Evolutionary conservation across 331 rosid species (phyloP).

Genomic region (Quercus phellos): DNA sequence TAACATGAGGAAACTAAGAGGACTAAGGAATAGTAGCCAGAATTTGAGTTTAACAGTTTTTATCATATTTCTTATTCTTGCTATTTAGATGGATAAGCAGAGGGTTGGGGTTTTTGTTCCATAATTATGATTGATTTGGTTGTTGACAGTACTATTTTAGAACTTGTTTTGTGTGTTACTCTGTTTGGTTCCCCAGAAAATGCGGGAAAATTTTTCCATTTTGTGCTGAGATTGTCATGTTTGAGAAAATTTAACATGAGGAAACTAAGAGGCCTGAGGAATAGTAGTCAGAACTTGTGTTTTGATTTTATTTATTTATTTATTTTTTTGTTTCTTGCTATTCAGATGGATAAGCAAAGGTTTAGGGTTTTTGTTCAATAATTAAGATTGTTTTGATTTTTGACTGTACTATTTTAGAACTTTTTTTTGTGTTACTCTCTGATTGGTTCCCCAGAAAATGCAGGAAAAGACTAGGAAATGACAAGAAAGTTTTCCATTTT

Average conservation of each 20-base stretch:
- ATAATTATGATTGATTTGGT: no score
- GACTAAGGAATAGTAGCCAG: neutral
- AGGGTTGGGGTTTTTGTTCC: no score
- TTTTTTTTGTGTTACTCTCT: neutral
- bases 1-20: neutral
- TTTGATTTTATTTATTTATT: neutral
- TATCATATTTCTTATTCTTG: no score
- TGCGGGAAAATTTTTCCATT: neutral
- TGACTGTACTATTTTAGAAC: no score
- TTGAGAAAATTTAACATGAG: neutral
- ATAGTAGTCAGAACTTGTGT: neutral
- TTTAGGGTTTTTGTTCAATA: no score
- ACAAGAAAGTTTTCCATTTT: neutral
- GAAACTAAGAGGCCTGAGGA: neutral
- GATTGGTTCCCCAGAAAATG: slow-evolving; percentile 12
- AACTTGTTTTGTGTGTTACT: neutral
- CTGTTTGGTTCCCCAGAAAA: slow-evolving; percentile 6
- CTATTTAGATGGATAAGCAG: no score
- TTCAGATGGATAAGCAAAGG: no score
- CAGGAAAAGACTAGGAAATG: neutral
- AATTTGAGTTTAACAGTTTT: neutral
- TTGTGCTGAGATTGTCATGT: neutral
- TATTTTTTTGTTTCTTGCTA: no score
- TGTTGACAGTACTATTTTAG: no score
- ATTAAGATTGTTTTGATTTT: no score